These are phyloP conservation scores for Phytophthora idaei DNA, from an alignment of 352 stramenopile genomes.

Conservation along the genomic window DNA sequence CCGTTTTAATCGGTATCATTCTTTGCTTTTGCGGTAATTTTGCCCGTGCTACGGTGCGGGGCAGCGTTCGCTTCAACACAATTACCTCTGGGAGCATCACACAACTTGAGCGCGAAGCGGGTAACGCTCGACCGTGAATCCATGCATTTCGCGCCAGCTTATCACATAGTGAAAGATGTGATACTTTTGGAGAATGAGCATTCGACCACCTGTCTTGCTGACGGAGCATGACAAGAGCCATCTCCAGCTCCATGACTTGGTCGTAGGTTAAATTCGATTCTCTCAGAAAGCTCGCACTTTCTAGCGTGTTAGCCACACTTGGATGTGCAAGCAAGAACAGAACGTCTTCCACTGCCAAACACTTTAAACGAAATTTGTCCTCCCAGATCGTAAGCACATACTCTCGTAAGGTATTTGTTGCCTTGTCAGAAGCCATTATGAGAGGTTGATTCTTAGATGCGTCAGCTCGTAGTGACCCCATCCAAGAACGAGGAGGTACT, in stretches of 20 bases:
- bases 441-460: background rate
- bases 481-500: background rate
- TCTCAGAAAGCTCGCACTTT: slow-evolving; percentile 51
- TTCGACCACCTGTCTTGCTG: slow-evolving; percentile 38
- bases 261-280: slow-evolving; percentile 38
- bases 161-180: slow-evolving; percentile 11
- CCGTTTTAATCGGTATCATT: background rate
- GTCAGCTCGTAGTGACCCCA: background rate
- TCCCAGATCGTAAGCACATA: slow-evolving; percentile 55
- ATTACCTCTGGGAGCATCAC: slow-evolving; percentile 19
- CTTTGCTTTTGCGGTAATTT: slow-evolving; percentile 10
- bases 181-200: slow-evolving; percentile 39
- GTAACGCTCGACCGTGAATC: slow-evolving; percentile 17
- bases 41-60: background rate
- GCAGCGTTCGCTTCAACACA: slow-evolving; percentile 2
- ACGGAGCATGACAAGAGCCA: slow-evolving; percentile 42
- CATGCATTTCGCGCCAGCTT: slow-evolving; percentile 28
- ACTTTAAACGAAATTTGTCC: slow-evolving; percentile 51
- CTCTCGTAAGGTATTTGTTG: slow-evolving; percentile 8
- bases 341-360: slow-evolving; percentile 46
- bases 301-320: slow-evolving; percentile 44
- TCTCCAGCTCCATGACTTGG: slow-evolving; percentile 66
- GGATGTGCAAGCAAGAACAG: slow-evolving; percentile 52
- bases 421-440: background rate
- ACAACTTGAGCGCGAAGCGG: background rate